Conservation (phyloP, 805 yeast species). For the Isabelozyma pseudorhagii region DNA sequence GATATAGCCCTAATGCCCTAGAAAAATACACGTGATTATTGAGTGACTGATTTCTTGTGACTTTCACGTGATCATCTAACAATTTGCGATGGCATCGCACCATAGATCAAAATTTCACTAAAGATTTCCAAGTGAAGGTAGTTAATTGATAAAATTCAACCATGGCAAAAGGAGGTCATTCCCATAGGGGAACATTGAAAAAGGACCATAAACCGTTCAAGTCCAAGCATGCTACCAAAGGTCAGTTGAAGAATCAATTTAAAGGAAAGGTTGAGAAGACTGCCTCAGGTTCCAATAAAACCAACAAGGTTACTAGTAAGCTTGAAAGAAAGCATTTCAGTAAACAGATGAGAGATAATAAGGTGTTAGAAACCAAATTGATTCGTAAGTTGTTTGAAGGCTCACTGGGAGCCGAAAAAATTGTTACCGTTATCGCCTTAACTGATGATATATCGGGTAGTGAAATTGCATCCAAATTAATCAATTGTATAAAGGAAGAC, state of each 20-base stretch:
- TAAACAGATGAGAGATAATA: slow-evolving; percentile 72
- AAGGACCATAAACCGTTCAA: slow-evolving; percentile 88
- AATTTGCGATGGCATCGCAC: neutral
- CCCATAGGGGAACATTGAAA: slow-evolving; percentile 82
- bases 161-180: slow-evolving; percentile 49
- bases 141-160: neutral
- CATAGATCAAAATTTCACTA: neutral
- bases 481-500: slow-evolving; percentile 38
- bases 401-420: slow-evolving; percentile 73
- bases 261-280: slow-evolving; percentile 88
- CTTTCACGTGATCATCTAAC: neutral
- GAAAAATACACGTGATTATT: neutral
- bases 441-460: slow-evolving; percentile 64
- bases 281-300: slow-evolving; percentile 27
- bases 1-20: neutral
- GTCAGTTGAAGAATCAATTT: slow-evolving; percentile 72
- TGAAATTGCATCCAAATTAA: slow-evolving; percentile 51
- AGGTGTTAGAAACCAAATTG: slow-evolving; percentile 57
- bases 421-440: slow-evolving; percentile 76
- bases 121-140: neutral
- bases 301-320: slow-evolving; percentile 39
- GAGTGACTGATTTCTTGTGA: neutral
- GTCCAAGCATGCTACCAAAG: slow-evolving; percentile 86
- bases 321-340: slow-evolving; percentile 74
- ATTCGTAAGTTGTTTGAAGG: slow-evolving; percentile 78